Evolutionary conservation across 306 rosid genomes (phyloP), one percentile per base, ranked within the genome.

Genomic region (Argentina anserina): DNA sequence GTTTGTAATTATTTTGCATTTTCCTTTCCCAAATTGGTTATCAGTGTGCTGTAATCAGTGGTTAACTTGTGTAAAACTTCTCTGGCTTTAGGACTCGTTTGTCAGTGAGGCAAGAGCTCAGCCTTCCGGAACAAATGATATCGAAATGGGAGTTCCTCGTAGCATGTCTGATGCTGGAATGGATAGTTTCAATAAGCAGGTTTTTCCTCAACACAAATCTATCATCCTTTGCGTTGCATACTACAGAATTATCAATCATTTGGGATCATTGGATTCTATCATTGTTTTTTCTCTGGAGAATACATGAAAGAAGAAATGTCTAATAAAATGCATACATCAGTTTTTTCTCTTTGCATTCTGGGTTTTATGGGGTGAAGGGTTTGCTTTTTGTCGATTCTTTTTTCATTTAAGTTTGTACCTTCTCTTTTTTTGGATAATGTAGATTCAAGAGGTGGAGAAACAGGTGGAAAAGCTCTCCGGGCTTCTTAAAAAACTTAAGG

Each of bases 151-250:
- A 77, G 78, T 62, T 65, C 81, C 82, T 0, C 79, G 70, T 34
- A 82, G 81, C 81, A 75, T 78, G 71, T 69, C 85, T 42, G 90
- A 88, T 78, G 36, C 81, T 65, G 97, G 92, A 72, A 87, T 88
- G 96, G 92, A 84, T 36, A 73, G 85, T 72, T 92, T 92, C 80
- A 90, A 92, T 81, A 92, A 90, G 80, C 94, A 92, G 97, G 97
- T 92, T 34, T 69, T 50, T 78, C 42, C 70, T 72, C 74, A 23
- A 25, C 77, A 52, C 41, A 47, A 28, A 61, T 8, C 56, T 69
- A 68, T 37, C 0, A 40, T 17, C 9, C 49, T 55, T 56, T 71
- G 26, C 33, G 23, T 56, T 67, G 61, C 45, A 31, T 66, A 76
- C 15, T 67, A 7, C 50, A 64, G 26, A 25, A 61, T 11, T 7